Evolutionary conservation across 2,329 filamentous ascomycete genomes (phyloP).

Genomic region (Scytalidium lignicola): DNA sequence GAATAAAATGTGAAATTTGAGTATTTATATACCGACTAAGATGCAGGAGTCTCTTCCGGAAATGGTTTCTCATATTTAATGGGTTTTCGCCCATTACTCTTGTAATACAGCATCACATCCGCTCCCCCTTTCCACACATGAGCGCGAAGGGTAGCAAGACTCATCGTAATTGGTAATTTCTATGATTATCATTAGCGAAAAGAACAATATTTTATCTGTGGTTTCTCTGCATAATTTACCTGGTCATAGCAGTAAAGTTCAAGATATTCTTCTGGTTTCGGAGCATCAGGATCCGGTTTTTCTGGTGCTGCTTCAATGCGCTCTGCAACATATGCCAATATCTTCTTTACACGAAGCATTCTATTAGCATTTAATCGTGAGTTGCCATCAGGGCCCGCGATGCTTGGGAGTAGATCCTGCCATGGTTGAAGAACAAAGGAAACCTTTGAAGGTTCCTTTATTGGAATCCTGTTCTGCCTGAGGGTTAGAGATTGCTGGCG

Average conservation of each 20-base stretch:
- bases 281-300: constrained; percentile 50
- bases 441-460: constrained; percentile 94
- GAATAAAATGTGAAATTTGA: not conserved
- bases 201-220: not conserved
- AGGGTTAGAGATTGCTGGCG: constrained; percentile 6
- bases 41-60: not conserved
- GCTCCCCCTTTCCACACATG: constrained; percentile 95
- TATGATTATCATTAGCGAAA: constrained; percentile 9
- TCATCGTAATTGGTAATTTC: constrained; percentile 73
- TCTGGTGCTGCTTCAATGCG: constrained; percentile 71
- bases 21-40: not conserved
- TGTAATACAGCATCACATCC: constrained; percentile 88
- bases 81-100: constrained; percentile 69
- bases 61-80: constrained; percentile 5
- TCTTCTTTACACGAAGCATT: constrained; percentile 94
- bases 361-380: constrained; percentile 92
- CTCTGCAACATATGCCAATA: constrained; percentile 86
- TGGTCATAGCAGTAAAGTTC: constrained; percentile 93
- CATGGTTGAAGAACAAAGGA: constrained; percentile 86
- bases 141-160: constrained; percentile 83
- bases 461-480: constrained; percentile 66
- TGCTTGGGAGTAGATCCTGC: constrained; percentile 67
- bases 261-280: constrained; percentile 86
- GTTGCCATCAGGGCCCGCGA: constrained; percentile 71
- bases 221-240: constrained; percentile 45